Evolutionary conservation across 805 yeast genomes (phyloP), one percentile per base, ranked within the genome.

Genomic region (Zygosaccharomyces rouxii): DNA sequence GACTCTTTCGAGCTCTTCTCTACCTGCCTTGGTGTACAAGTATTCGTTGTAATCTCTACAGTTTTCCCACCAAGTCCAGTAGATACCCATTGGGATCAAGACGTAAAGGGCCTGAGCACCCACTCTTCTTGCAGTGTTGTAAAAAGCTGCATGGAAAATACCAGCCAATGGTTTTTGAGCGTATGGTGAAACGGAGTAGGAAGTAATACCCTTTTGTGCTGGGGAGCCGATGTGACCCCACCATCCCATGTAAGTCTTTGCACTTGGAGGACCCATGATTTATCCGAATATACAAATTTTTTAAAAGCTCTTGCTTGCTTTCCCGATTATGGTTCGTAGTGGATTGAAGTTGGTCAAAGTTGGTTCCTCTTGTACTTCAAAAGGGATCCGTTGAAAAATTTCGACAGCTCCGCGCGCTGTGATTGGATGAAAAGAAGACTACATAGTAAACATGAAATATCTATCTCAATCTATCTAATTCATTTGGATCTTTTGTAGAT

Each of bases 21-120:
- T 88, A 71, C 99, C 99, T 57, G 87, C 98, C 79, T 92, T 92
- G 72, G 97, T 89, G 80, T 92, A 92, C 70, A 92, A 79, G 81
- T 76, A 90, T 69, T 83, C 92, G 74, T 92, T 87, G 81, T 89
- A 89, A 68, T 85, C 89, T 75, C 89, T 83, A 58, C 95, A 90
- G 67, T 77, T 71, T 56, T 80, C 81, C 96, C 96, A 89, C 74
- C 92, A 72, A 70, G 81, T 82, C 86, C 92, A 89, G 67, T 87
- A 83, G 57, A 87, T 70, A 50, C 81, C 75, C 57, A 79, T 89
- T 58, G 99, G 99, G 57, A 89, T 67, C 46, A 79, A 71, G 51
- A 92, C 72, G 74, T 75, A 92, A 60, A 92, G 73, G 53, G 82
- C 79, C 77, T 94, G 97, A 67, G 84, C 76, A 73, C 81, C 86